Base-by-base conservation (phyloP, 2,329 filamentous ascomycete genomes). In the Pseudogymnoascus sp. region DNA sequence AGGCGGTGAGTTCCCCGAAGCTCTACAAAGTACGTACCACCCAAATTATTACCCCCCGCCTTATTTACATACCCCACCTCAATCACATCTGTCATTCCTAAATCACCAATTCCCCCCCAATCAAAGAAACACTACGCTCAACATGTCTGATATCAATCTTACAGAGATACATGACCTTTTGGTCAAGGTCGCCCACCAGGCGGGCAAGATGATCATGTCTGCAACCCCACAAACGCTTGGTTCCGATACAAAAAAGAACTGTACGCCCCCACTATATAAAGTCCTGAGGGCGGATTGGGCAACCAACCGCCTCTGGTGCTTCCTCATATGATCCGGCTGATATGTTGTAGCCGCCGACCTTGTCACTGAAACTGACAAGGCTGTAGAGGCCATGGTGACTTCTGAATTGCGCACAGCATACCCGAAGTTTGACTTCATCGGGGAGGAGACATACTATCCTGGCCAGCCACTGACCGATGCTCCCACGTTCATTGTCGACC, bases 401-500 rank as follows among this genome's bases (percentile, higher is more conserved):
- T 72, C 76, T 14, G 78, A 78, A 42, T 80, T 89, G 13, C 76
- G 75, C 2, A 66, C 75, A 14, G 74, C 77, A 16, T 87, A 85
- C 72, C 86, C 86, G 0, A 67, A 72, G 65, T 83, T 82, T 70
- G 74, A 80, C 67, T 90, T 91, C 74, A 85, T 91, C 74, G 88
- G 88, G 72, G 88, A 91, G 72, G 89, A 93, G 76, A 91, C 89
- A 29, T 89, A 91, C 77, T 79, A 85, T 66, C 82, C 87, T 1
- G 88, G 88, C 69, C 76, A 80, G 70, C 77, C 75, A 47, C 78
- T 93, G 56, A 87, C 85, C 0, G 74, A 80, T 31, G 81, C 81
- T 14, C 89, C 90, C 1, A 93, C 90, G 47, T 93, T 93, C 76
- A 83, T 93, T 71, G 86, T 90, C 68, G 90, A 93, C 73, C 90